These are phyloP conservation scores for Phellopilus nigrolimitatus DNA, from an alignment of 1,284 basidiomycete genomes.

Conservation along the genomic window DNA sequence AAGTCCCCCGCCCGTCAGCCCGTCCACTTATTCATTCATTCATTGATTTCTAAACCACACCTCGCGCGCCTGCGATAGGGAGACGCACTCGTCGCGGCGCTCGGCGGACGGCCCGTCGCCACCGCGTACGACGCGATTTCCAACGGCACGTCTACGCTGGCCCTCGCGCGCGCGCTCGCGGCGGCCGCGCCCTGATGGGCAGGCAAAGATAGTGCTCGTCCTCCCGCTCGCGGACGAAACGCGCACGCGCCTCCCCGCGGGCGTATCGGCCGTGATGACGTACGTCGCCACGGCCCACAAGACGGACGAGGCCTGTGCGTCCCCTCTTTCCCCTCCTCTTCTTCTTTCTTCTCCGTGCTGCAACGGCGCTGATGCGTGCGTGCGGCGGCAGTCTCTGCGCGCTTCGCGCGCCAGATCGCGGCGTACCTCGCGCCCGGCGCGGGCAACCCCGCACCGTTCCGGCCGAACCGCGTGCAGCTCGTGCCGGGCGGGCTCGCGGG, in stretches of 20 bases:
- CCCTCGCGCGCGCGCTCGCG: conserved; percentile 7
- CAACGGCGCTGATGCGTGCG: neutral
- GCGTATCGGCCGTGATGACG: conserved; percentile 5
- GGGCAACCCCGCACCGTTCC: conserved; percentile 1
- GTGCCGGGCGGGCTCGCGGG: conserved; percentile 27
- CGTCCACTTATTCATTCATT: neutral
- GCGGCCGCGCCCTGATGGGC: conserved; percentile 8
- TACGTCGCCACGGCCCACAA: conserved; percentile 10
- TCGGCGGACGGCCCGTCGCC: neutral
- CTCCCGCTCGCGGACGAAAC: conserved; percentile 5
- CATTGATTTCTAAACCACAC: neutral
- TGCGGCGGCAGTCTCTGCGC: conserved; percentile 1
- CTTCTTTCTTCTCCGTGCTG: neutral
- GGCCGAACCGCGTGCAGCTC: conserved; percentile 25
- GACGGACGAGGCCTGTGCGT: conserved; percentile 16
- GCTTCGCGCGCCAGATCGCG: conserved; percentile 14
- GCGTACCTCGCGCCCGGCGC: neutral
- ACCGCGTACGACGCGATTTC: conserved; percentile 14
- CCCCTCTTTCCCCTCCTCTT: neutral
- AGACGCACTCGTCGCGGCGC: conserved; percentile 9
- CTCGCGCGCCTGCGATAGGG: neutral
- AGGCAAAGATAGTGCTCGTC: conserved; percentile 9
- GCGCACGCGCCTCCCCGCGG: conserved; percentile 7
- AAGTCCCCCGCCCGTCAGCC: neutral
- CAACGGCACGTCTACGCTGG: neutral